phyloP scores from a whole-genome alignment of 78 protist species.

The Tieghemostelium lacteum region DNA sequence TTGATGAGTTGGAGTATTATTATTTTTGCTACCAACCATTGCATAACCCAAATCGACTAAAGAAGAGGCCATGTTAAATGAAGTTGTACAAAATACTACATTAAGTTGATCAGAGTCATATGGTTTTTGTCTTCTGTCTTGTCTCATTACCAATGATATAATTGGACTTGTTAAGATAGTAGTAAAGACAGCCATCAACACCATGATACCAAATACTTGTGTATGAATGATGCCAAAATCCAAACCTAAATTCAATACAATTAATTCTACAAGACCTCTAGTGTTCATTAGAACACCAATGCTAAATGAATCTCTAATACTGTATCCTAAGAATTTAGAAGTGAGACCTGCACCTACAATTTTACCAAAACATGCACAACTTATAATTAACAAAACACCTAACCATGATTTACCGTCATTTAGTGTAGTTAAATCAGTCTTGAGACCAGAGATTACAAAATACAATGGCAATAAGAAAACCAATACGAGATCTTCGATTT shows the following conservation, averaged over 20 bases:
- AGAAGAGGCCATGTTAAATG: conserved; percentile 32
- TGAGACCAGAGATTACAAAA: conserved; percentile 76
- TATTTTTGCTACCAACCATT: too few relatives aligned
- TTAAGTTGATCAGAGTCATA: background rate
- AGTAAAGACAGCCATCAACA: conserved; percentile 77
- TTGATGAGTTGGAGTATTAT: conserved; percentile 25
- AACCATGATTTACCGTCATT: conserved; percentile 58
- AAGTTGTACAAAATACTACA: conserved; percentile 45
- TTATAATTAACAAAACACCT: conserved; percentile 48
- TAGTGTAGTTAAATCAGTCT: conserved; percentile 62
- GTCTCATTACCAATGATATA: conserved; percentile 27
- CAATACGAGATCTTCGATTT: conserved; percentile 70
- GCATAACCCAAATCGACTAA: conserved; percentile 42
- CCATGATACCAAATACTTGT: conserved; percentile 70
- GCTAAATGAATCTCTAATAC: conserved; percentile 46
- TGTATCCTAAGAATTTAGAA: conserved; percentile 21
- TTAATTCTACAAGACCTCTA: conserved; percentile 81
- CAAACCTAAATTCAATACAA: conserved; percentile 82
- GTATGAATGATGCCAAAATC: conserved; percentile 47
- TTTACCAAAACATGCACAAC: conserved; percentile 73
- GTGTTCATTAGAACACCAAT: conserved; percentile 86
- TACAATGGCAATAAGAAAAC: conserved; percentile 84
- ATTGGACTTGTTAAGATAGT: conserved; percentile 58
- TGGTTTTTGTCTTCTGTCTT: background rate
- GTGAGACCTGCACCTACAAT: conserved; percentile 33